Base-by-base conservation (phyloP, 805 yeast species). In the Barnettozyma siamensis region DNA sequence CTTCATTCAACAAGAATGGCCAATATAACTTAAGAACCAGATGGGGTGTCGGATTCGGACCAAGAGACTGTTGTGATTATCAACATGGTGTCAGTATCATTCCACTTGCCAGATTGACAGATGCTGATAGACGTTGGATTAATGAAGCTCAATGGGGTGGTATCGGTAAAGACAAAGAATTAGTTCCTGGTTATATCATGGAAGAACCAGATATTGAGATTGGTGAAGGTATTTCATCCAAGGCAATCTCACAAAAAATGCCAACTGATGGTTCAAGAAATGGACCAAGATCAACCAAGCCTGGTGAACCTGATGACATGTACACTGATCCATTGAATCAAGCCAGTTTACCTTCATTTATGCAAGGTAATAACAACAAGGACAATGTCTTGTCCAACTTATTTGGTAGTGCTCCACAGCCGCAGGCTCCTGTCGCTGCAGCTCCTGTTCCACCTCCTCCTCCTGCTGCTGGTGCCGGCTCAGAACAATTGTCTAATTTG, bases 1-100 rank as follows among this genome's bases (percentile, higher is more conserved):
- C 75, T 31, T 75, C 79, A 32, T 88, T 89, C 66, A 78, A 78
- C 56, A 78, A 80, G 51, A 81, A 80, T 47, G 82, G 83, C 31
- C 62, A 75, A 9, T 65, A 58, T 67, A 77, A 51, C 28, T 69
- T 93, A 51, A 77, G 98, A 64, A 86, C 94, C 5, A 76, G 96
- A 59, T 93, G 99, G 99, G 99, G 98, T 51, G 98, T 93, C 47
- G 99, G 99, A 1, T 93, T 85, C 58, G 99, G 99, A 5, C 99
- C 99, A 41, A 79, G 99, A 68, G 98, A 93, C 62, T 91, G 98
- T 69, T 87, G 96, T 62, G 94, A 93, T 64, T 93, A 93, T 64
- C 89, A 82, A 57, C 82, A 82, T 43, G 99, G 99, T 47, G 73
- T 82, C 30, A 83, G 95, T 45, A 76, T 88, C 29, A 88, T 93